Conservation (phyloP, 2,329 filamentous ascomycete species). For the Chrysoporthe austroafricana region DNA sequence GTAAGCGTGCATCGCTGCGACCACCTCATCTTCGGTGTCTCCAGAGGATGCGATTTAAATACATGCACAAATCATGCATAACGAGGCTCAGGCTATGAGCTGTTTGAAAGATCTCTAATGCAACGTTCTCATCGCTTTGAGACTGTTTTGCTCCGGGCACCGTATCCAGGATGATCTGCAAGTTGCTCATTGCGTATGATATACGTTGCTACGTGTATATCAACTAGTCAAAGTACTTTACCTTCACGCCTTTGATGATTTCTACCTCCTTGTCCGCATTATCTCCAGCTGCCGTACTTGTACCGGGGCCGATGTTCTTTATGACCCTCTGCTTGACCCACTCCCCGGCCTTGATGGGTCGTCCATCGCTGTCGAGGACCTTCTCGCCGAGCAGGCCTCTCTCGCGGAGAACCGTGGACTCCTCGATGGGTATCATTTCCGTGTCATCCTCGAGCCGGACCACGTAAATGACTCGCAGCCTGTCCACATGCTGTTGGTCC, state of each 20-base stretch:
- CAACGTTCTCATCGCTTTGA: not conserved
- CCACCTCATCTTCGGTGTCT: too few relatives aligned
- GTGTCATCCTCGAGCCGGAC: slow-evolving; percentile 43
- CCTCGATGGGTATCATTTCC: slow-evolving; percentile 35
- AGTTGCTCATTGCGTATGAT: not conserved
- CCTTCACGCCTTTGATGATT: slow-evolving; percentile 28
- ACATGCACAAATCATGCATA: too few relatives aligned
- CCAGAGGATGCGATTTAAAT: too few relatives aligned
- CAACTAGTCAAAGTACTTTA: slow-evolving; percentile 26
- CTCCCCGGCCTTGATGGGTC: slow-evolving; percentile 37
- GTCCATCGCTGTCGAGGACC: slow-evolving; percentile 29
- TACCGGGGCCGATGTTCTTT: slow-evolving; percentile 30
- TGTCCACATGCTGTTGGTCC: slow-evolving; percentile 44
- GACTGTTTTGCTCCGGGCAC: not conserved
- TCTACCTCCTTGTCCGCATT: slow-evolving; percentile 28
- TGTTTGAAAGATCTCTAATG: not conserved
- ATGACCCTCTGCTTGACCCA: slow-evolving; percentile 36
- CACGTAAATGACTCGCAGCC: slow-evolving; percentile 51
- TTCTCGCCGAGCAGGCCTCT: slow-evolving; percentile 33
- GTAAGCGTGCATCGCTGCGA: too few relatives aligned
- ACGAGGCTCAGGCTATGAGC: too few relatives aligned
- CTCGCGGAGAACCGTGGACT: slow-evolving; percentile 40
- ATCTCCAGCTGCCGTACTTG: slow-evolving; percentile 24
- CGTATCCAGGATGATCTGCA: not conserved
- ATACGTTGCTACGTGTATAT: not conserved